phyloP scores from a whole-genome alignment of 1,284 basidiomycete species.

The Trichosporon asahii region DNA sequence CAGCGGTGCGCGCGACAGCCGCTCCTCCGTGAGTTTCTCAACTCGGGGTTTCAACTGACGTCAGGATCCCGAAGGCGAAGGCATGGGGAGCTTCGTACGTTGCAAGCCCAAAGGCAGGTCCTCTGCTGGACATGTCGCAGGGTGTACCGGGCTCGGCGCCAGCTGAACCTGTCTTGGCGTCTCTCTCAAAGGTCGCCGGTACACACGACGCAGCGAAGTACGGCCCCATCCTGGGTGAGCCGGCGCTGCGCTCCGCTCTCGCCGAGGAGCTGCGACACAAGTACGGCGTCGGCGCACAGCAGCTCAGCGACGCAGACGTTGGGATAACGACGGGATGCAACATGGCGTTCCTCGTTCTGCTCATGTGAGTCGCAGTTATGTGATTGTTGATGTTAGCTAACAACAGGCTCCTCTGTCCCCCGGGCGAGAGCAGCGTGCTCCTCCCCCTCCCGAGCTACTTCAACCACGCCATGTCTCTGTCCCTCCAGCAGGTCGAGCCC shows the following conservation, averaged over 20 bases:
- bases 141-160: slow-evolving; percentile 66
- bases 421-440: slow-evolving; percentile 68
- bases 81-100: slow-evolving; percentile 61
- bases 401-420: slow-evolving; percentile 59
- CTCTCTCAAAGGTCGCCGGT: slow-evolving; percentile 56
- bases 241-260: slow-evolving; percentile 59
- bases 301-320: slow-evolving; percentile 21
- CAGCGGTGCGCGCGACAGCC: slow-evolving; percentile 35
- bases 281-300: slow-evolving; percentile 55
- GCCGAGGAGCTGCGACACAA: slow-evolving; percentile 63
- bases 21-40: slow-evolving; percentile 29
- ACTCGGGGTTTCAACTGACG: not conserved
- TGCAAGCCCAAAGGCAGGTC: slow-evolving; percentile 68
- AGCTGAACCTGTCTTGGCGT: slow-evolving; percentile 57
- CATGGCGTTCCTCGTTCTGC: slow-evolving; percentile 48
- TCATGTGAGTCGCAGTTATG: slow-evolving; percentile 26
- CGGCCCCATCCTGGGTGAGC: slow-evolving; percentile 65
- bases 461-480: slow-evolving; percentile 74
- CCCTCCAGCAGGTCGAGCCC: slow-evolving; percentile 63
- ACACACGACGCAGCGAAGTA: slow-evolving; percentile 60
- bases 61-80: slow-evolving; percentile 66
- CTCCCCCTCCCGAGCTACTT: slow-evolving; percentile 79
- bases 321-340: slow-evolving; percentile 51
- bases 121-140: slow-evolving; percentile 72
- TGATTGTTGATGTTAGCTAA: not conserved